Base-by-base conservation (phyloP, 2,329 filamentous ascomycete species). In the Myriangium duriaei region DNA sequence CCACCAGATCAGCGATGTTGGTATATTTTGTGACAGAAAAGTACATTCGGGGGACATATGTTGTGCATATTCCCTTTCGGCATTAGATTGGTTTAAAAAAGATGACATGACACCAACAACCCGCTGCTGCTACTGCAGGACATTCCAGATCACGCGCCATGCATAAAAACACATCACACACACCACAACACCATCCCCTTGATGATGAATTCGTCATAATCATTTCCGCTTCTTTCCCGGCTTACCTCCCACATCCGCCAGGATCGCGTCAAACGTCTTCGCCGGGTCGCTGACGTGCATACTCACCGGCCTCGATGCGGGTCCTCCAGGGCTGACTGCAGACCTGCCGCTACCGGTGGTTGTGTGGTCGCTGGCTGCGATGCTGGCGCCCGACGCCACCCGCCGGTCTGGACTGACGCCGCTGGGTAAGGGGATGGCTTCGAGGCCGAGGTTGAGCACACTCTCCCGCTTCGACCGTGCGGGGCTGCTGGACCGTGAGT, bases 241-340 rank as follows among this genome's bases (percentile, higher is more conserved):
- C n/a, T 26, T 7, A 26, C 33, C 36, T 32, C 41, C 34, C 32
- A 45, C 34, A 26, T 45, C 45, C 5, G 52, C 58, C n/a, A 68
- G 44, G 32, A 69, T 68, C 11, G 58, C 58, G 49, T 69, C 65
- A 45, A 69, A 69, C 1, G 65, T 69, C 52, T 64, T 65, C 39
- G 42, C 63, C 11, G 61, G 36, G 45, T 58, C 53, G 5, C 56
- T 26, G 21, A 26, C 21, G 21, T 26, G 52, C 30, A 37, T 32
- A 32, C 46, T 60, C 17, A 47, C 43, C 19, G 52, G 51, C 28
- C 53, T 41, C 24, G 52, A 49, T 9, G 44, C 36, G 2, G 21
- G 21, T 26, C 21, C 21, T 26, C 21, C 21, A n/a, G 36, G 36
- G 16, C 28, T 39, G 9, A 29, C 36, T 10, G 14, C 11, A 7